Evolutionary conservation across 2,329 filamentous ascomycete species (phyloP).

Genomic region (Fusarium sp.): DNA sequence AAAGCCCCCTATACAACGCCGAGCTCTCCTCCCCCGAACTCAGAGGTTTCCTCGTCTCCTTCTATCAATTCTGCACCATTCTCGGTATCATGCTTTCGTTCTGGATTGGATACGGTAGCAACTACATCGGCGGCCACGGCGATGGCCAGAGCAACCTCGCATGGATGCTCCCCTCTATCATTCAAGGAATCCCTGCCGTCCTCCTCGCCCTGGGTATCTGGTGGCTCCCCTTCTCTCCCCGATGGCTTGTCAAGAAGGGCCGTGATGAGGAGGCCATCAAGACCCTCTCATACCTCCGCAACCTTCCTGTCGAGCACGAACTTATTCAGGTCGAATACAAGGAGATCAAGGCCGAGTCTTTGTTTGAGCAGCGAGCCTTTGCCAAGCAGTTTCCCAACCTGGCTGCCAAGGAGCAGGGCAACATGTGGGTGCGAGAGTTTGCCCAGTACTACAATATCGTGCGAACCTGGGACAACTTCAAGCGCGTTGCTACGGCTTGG

Average conservation of each 20-base stretch:
- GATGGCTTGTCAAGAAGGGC: conserved; percentile 79
- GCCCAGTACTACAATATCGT: conserved; percentile 58
- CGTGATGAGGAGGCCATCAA: conserved; percentile 73
- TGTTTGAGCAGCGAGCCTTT: conserved; percentile 80
- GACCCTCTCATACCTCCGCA: conserved; percentile 71
- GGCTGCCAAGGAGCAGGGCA: conserved; percentile 55
- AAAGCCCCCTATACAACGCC: conserved; percentile 59
- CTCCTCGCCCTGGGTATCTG: conserved; percentile 77
- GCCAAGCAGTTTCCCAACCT: conserved; percentile 66
- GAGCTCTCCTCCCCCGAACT: conserved; percentile 72
- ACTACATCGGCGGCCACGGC: conserved; percentile 61
- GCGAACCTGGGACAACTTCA: conserved; percentile 63
- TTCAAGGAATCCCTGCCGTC: conserved; percentile 56
- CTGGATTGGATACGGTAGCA: conserved; percentile 60
- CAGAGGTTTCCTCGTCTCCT: conserved; percentile 72
- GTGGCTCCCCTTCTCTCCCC: conserved; percentile 83
- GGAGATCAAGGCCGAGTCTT: conserved; percentile 83
- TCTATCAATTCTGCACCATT: conserved; percentile 66
- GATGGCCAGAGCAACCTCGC: conserved; percentile 56
- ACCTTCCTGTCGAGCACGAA: conserved; percentile 71
- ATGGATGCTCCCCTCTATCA: conserved; percentile 59
- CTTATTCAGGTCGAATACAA: conserved; percentile 80
- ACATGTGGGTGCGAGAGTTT: conserved; percentile 57
- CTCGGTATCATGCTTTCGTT: conserved; percentile 61
- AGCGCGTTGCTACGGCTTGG: conserved; percentile 72